phyloP scores from a whole-genome alignment of 345 rosid genomes.

The Hibiscus syriacus region DNA sequence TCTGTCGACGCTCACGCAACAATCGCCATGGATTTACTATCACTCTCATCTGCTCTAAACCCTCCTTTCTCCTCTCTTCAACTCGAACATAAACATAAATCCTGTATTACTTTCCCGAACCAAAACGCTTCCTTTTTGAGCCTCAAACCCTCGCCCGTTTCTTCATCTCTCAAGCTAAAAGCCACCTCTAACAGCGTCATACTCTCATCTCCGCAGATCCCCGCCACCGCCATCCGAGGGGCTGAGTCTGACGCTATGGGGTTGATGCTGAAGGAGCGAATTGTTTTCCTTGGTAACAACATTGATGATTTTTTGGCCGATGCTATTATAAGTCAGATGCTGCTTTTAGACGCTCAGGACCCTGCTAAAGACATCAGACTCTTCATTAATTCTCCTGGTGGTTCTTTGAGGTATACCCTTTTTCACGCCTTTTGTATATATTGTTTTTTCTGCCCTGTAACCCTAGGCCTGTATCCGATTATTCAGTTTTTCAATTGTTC shows the following conservation, averaged over 20 bases:
- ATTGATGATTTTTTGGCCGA: conserved; percentile 90
- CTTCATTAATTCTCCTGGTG: conserved; percentile 79
- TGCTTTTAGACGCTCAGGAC: conserved; percentile 88
- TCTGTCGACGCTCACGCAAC: no score
- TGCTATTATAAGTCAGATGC: conserved; percentile 71
- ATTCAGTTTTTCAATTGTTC: not conserved
- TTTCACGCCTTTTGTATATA: no score
- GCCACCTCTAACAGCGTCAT: conserved; percentile 19
- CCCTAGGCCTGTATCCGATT: not conserved
- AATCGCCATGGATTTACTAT: conserved; percentile 41
- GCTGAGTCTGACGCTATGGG: conserved; percentile 86
- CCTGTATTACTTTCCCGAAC: conserved; percentile 12
- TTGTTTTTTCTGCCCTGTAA: not conserved
- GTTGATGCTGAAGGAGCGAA: conserved; percentile 72
- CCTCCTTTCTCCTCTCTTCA: conserved; percentile 10
- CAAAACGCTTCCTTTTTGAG: conserved; percentile 15
- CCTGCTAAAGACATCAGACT: conserved; percentile 81
- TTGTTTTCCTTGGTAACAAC: conserved; percentile 63
- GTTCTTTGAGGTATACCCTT: conserved; percentile 66
- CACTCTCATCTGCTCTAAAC: conserved; percentile 34
- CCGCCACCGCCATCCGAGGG: conserved; percentile 57
- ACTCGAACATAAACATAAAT: not conserved
- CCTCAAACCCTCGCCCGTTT: conserved; percentile 10
- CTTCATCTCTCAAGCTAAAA: conserved; percentile 23
- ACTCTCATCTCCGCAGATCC: conserved; percentile 42